Conservation (phyloP, 2,329 filamentous ascomycete species). For the Ceratocystis harringtonii region DNA sequence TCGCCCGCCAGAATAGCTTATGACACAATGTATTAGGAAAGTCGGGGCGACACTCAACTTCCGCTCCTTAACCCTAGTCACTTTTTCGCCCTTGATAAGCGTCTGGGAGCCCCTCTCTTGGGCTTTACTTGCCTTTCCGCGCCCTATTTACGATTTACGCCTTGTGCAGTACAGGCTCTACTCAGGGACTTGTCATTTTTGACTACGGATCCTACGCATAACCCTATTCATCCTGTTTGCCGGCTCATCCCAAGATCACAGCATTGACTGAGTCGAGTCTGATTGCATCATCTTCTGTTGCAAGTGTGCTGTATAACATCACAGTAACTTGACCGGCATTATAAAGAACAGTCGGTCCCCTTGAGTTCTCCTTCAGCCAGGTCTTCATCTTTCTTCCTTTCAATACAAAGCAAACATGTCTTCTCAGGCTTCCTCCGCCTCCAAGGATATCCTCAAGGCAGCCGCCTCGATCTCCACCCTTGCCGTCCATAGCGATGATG, state of each 20-base stretch:
- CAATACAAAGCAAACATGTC: not conserved
- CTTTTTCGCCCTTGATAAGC: no score
- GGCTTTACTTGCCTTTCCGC: no score
- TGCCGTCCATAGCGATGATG: conserved; percentile 71
- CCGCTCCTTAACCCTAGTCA: no score
- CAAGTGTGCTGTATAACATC: not conserved
- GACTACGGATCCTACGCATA: not conserved
- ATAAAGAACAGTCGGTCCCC: not conserved
- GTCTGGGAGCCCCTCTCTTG: no score
- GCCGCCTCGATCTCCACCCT: conserved; percentile 44
- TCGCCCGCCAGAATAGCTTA: no score
- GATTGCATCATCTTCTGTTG: not conserved
- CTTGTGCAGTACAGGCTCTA: not conserved
- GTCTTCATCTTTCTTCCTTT: not conserved
- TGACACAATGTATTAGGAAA: no score
- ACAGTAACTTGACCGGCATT: no score
- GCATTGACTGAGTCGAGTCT: not conserved
- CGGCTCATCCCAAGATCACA: not conserved
- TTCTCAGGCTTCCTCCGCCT: not conserved
- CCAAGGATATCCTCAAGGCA: conserved; percentile 10
- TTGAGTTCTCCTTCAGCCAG: not conserved
- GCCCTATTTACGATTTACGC: not conserved
- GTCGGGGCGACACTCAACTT: no score
- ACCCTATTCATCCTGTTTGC: not conserved
- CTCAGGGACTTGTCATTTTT: no score